Conservation (phyloP, 1,284 basidiomycete species). For the Inonotus hispidus region DNA sequence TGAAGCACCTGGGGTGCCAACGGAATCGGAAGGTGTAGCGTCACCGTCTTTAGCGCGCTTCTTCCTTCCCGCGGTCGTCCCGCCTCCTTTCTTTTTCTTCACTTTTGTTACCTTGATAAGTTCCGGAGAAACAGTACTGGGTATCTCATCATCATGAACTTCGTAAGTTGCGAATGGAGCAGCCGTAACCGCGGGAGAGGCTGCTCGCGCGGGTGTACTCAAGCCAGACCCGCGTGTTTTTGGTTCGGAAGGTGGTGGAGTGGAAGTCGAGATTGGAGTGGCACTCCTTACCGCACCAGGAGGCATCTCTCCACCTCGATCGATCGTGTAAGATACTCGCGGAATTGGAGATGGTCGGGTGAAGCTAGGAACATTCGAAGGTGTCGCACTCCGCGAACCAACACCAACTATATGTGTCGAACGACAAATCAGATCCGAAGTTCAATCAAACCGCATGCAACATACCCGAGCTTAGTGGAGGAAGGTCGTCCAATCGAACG, state of each 20-base stretch:
- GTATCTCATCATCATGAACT: slow-evolving; percentile 41
- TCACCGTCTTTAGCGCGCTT: slow-evolving; percentile 41
- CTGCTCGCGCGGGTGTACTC: slow-evolving; percentile 1
- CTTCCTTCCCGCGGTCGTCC: slow-evolving; percentile 49
- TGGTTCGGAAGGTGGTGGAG: slow-evolving; percentile 22
- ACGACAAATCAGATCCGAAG: neutral
- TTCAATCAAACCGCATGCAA: neutral
- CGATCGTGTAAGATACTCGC: slow-evolving; percentile 50
- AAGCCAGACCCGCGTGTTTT: slow-evolving; percentile 22
- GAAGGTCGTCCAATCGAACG: slow-evolving; percentile 70
- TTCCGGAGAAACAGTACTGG: slow-evolving; percentile 49
- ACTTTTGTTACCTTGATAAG: slow-evolving; percentile 69
- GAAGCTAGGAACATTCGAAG: slow-evolving; percentile 27
- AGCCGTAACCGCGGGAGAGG: slow-evolving; percentile 23
- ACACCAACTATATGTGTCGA: slow-evolving; percentile 30
- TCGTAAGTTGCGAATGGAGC: slow-evolving; percentile 61
- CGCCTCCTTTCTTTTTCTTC: slow-evolving; percentile 71
- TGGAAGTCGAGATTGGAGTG: slow-evolving; percentile 17
- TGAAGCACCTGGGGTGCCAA: neutral
- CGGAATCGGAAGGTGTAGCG: neutral
- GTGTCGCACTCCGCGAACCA: slow-evolving; percentile 33
- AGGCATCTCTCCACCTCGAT: slow-evolving; percentile 84
- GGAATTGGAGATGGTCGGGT: slow-evolving; percentile 14
- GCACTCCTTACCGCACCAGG: slow-evolving; percentile 38
- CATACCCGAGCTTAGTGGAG: slow-evolving; percentile 40